Conservation (phyloP, 768 basidiomycete genomes). For the Leccinum variicolor region DNA sequence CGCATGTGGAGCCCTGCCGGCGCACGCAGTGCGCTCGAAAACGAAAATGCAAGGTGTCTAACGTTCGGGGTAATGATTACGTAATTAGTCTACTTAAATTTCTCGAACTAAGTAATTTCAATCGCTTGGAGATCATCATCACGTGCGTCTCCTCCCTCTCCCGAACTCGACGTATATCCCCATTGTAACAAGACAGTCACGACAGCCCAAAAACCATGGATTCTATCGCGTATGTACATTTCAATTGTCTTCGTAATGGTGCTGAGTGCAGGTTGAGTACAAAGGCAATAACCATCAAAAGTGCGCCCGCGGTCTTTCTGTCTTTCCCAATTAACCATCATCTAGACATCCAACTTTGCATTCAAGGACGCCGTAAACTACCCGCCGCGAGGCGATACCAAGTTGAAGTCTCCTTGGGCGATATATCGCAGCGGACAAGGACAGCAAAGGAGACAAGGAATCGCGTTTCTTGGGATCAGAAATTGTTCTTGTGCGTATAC, state of each 20-base stretch:
- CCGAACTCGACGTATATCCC: no score
- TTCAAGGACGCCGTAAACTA: background rate
- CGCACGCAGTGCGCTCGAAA: no score
- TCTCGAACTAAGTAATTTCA: no score
- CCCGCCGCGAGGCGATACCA: background rate
- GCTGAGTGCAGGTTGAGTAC: background rate
- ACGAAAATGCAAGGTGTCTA: no score
- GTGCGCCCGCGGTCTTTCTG: background rate
- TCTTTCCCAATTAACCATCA: background rate
- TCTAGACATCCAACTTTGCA: background rate
- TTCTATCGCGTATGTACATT: background rate
- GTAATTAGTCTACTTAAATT: no score
- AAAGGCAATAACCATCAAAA: background rate
- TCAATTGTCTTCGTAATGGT: background rate
- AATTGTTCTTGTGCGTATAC: background rate
- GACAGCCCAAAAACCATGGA: background rate
- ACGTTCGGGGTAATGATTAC: no score
- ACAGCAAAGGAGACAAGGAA: background rate
- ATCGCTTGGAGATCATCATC: no score
- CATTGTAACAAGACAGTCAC: no score
- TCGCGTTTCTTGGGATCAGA: background rate
- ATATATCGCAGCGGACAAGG: background rate
- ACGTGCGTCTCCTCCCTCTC: no score
- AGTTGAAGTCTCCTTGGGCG: background rate
- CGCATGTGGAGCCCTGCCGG: no score